Evolutionary conservation across 2,329 filamentous ascomycete genomes (phyloP), one percentile per base, ranked within the genome.

Genomic region (Apiospora kogelbergensis): DNA sequence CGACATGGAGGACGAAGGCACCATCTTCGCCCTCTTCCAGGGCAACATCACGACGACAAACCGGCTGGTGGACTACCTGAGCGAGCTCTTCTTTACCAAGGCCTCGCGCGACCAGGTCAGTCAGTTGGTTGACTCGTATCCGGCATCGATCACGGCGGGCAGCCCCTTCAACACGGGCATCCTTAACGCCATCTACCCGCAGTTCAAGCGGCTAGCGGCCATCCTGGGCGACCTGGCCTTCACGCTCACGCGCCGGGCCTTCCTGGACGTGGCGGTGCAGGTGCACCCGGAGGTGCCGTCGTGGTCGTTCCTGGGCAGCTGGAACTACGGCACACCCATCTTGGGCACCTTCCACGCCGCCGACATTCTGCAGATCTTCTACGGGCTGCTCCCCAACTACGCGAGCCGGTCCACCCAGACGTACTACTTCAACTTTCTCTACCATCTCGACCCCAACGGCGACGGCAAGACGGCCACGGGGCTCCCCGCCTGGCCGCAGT

Each of bases 1-100:
- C 53, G 87, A 93, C 75, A 91, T 94, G 78, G 92, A 95, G 81
- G 93, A 95, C 75, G 92, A 95, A 78, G 92, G 92, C 22, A 94
- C 92, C 0, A 79, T 95, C 1, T 94, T 95, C 76, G 84, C 89
- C 6, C 82, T 95, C 42, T 90, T 91, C 77, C 91, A 93, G 72
- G 76, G 79, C 41, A 93, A 94, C 76, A 81, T 95, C 66, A 92
- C 88, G 11, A 91, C 85, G 1, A 88, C 84, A 0, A 80, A 80
- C 1, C 79, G 88, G 6, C 73, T 95, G 0, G 84, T 89, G 42
- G 80, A 85, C 22, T 95, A 95, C 75, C 79, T 96, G 26, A 74
- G 80, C 1, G 76, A 79, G 0, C 72, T 88, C 66, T 91, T 88
- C 81, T 94, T 93, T 82, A 78, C 84, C 44, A 77, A 82, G 33